Evolutionary conservation across 2,329 filamentous ascomycete genomes (phyloP).

Genomic region (Stagonosporopsis tanaceti): DNA sequence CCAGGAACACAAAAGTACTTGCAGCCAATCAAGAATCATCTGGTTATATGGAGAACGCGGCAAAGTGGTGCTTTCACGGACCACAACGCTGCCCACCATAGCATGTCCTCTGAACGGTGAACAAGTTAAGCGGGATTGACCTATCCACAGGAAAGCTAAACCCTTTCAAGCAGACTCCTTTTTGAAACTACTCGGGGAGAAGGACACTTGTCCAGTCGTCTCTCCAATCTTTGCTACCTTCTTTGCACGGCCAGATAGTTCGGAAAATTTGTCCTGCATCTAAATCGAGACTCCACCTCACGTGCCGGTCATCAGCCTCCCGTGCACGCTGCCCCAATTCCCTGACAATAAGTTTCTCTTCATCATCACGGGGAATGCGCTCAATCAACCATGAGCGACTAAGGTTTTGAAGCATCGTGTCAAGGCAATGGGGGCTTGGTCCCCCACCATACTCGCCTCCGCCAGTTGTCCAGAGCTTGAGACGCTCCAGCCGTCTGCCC

Average conservation of each 20-base stretch:
- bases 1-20: no score
- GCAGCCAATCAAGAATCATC: no score
- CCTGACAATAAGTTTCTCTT: conserved; percentile 24
- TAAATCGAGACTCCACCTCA: not conserved
- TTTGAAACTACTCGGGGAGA: conserved; percentile 17
- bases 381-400: conserved; percentile 36
- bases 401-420: conserved; percentile 13
- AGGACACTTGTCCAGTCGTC: conserved; percentile 34
- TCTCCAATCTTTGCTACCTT: conserved; percentile 25
- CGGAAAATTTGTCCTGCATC: conserved; percentile 19
- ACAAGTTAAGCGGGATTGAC: no score
- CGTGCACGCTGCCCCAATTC: conserved; percentile 24
- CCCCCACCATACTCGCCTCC: conserved; percentile 13
- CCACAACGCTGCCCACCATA: no score
- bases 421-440: not conserved
- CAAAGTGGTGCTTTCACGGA: no score
- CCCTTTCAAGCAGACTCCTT: no score
- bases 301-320: conserved; percentile 2
- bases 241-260: conserved; percentile 23
- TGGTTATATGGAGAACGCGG: no score
- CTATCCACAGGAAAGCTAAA: no score
- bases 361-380: conserved; percentile 23
- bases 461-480: conserved; percentile 31
- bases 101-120: no score
- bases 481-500: conserved; percentile 25